Conservation (phyloP, 1,284 basidiomycete species). For the Cutaneotrichosporon sp. region DNA sequence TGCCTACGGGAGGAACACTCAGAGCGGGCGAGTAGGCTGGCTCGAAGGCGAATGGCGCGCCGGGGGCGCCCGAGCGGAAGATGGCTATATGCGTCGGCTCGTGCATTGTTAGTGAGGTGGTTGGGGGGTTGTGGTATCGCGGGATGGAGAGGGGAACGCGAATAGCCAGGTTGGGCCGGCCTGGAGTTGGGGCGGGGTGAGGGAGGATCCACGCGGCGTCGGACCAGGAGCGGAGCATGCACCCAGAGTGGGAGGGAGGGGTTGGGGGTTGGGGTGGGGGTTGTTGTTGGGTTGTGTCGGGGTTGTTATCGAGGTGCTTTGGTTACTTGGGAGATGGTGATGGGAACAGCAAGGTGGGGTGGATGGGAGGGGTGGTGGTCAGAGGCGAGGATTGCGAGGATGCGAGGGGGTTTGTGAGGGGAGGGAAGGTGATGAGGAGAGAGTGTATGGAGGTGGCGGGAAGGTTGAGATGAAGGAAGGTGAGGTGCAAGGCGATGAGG, state of each 20-base stretch:
- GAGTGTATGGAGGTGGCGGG: neutral
- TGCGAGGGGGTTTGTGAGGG: neutral
- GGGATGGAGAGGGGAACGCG: neutral
- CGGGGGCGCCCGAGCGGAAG: neutral
- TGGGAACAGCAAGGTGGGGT: neutral
- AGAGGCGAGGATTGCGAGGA: too few species aligned
- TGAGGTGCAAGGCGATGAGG: neutral
- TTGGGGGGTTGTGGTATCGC: neutral
- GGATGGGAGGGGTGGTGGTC: neutral
- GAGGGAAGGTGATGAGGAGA: neutral
- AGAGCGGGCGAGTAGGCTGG: conserved; percentile 1
- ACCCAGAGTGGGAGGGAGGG: neutral
- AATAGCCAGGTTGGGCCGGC: neutral
- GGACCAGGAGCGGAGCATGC: conserved; percentile 4
- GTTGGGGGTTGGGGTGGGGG: neutral
- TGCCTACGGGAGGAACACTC: neutral
- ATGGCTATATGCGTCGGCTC: conserved; percentile 1
- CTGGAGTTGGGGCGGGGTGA: neutral
- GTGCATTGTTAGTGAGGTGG: neutral
- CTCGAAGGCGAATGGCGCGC: neutral
- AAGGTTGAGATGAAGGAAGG: neutral
- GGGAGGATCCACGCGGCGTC: neutral
- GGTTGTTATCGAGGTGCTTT: too few species aligned
- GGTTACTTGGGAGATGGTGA: neutral
- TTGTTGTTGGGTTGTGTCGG: too few species aligned